Evolutionary conservation across 75 land plant species (phyloP).

Genomic region (Pinus albicaulis): DNA sequence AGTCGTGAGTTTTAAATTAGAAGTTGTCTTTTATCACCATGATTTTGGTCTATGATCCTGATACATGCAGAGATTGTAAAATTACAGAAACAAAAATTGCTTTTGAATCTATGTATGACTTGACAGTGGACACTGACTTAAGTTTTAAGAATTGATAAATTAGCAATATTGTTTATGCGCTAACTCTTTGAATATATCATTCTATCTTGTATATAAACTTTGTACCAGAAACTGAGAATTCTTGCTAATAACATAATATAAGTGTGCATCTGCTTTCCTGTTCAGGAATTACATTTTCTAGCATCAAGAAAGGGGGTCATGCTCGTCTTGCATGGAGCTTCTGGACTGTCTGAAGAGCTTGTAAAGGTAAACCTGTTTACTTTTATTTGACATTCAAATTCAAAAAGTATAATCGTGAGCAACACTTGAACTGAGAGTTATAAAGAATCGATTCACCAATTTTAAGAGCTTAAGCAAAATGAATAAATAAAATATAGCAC

Average conservation of each 20-base stretch:
- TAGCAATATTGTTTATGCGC: too few relatives aligned
- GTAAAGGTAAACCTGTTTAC: conserved; percentile 57
- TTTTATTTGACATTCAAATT: background rate
- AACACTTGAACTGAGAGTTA: background rate
- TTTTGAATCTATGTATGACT: too few relatives aligned
- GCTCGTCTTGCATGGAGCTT: conserved; percentile 97
- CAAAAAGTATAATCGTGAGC: background rate
- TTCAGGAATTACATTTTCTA: conserved; percentile 65
- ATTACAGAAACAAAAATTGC: too few relatives aligned
- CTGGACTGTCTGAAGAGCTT: conserved; percentile 72
- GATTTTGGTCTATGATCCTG: too few relatives aligned
- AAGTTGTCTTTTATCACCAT: too few relatives aligned
- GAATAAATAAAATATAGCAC: background rate
- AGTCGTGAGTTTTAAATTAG: too few relatives aligned
- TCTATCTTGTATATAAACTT: background rate
- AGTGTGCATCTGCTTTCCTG: conserved; percentile 6
- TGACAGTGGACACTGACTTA: too few relatives aligned
- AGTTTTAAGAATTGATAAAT: too few relatives aligned
- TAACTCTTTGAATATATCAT: background rate
- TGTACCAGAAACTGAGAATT: background rate
- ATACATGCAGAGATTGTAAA: too few relatives aligned
- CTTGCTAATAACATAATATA: background rate
- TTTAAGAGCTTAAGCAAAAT: background rate
- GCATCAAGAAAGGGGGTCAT: conserved; percentile 56
- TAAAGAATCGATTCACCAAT: background rate